Conservation (phyloP, 2,329 filamentous ascomycete genomes). For the Cryoendolithus antarcticus region DNA sequence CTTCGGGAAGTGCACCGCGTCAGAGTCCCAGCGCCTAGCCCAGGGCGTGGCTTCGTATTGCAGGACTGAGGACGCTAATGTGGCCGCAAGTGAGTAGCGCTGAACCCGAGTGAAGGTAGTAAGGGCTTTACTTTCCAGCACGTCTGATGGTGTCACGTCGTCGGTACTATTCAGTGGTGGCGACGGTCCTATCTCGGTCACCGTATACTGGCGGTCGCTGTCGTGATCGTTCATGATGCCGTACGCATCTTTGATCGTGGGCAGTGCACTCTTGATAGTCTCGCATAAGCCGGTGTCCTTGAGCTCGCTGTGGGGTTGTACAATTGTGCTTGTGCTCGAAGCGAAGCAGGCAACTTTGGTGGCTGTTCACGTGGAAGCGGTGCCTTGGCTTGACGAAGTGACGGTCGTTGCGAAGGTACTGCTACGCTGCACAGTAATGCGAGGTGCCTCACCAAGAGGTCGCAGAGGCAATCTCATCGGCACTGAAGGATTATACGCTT, state of each 20-base stretch:
- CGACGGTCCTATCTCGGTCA: background rate
- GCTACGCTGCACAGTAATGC: background rate
- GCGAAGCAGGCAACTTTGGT: no score
- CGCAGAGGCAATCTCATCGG: no score
- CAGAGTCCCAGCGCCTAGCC: constrained; percentile 8
- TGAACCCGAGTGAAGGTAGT: constrained; percentile 11
- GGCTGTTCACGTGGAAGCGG: no score
- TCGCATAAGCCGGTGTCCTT: no score
- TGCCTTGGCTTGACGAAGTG: no score
- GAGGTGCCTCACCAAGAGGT: background rate
- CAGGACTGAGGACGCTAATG: constrained; percentile 15
- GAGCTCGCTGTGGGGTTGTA: no score
- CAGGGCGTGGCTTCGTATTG: constrained; percentile 18
- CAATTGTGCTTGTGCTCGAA: no score
- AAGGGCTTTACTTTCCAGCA: constrained; percentile 3
- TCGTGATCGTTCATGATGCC: background rate
- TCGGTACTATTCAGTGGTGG: background rate
- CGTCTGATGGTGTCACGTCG: constrained; percentile 2
- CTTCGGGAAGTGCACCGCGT: constrained; percentile 7
- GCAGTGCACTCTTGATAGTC: no score
- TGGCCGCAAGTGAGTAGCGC: constrained; percentile 15
- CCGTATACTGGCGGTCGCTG: constrained; percentile 1
- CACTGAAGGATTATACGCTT: background rate
- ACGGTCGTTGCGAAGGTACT: background rate
- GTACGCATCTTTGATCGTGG: background rate